A percentile compares a stretch with the other conserved stretches of the same genome.
Conservation (phyloP, 2,329 filamentous ascomycete genomes). For the Apiospora malaysiana region DNA sequence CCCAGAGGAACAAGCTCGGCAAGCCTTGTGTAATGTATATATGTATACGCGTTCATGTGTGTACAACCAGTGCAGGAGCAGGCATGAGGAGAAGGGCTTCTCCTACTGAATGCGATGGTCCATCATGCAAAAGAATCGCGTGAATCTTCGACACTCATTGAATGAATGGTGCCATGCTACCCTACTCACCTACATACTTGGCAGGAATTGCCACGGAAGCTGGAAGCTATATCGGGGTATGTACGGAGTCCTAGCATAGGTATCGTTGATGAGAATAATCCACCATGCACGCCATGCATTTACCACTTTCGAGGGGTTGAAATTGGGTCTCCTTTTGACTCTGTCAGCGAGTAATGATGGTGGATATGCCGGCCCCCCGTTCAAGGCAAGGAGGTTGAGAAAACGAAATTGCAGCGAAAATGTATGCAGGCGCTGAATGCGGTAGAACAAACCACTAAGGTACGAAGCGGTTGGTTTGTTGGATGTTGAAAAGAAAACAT, state of each 20-base stretch:
- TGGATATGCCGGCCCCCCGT: slow-evolving; percentile 3
- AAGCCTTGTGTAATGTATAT: not conserved
- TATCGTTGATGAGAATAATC: not conserved
- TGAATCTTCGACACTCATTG: not conserved
- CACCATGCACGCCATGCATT: not conserved
- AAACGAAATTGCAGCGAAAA: not conserved
- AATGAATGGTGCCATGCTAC: not conserved
- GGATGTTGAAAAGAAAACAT: not conserved
- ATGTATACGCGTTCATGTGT: no score
- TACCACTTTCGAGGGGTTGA: slow-evolving; percentile 1
- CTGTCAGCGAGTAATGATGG: not conserved
- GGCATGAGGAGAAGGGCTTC: not conserved
- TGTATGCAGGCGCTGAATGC: not conserved
- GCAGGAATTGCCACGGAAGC: not conserved
- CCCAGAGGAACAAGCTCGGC: not conserved
- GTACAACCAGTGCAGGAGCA: not conserved
- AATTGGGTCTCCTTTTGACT: slow-evolving; percentile 2
- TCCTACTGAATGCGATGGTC: not conserved
- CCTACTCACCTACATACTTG: not conserved
- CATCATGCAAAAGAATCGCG: not conserved
- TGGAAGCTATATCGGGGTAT: not conserved
- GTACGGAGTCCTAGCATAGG: no score
- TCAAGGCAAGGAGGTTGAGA: not conserved
- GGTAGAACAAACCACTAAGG: not conserved
- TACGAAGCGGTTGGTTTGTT: not conserved